Conservation (phyloP, 1,284 basidiomycete genomes). For the Mycena sp. region DNA sequence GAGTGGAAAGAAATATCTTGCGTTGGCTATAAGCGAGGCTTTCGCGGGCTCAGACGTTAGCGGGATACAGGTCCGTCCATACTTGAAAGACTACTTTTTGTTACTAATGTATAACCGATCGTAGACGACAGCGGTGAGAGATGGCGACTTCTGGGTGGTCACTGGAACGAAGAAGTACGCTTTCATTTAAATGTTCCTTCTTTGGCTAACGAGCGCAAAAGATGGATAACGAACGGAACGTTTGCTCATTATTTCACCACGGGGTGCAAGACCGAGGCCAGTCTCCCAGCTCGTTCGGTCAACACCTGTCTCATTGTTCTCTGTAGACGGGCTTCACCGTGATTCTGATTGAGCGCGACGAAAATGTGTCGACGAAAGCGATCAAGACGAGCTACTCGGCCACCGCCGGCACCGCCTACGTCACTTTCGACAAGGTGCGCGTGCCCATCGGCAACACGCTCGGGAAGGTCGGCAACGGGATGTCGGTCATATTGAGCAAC, state of each 20-base stretch:
- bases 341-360: slow-evolving; percentile 83
- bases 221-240: slow-evolving; percentile 94
- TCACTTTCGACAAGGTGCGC: slow-evolving; percentile 89
- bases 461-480: slow-evolving; percentile 86
- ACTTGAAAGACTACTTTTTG: not conserved
- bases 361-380: slow-evolving; percentile 88
- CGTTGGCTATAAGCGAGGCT: slow-evolving; percentile 79
- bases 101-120: not conserved
- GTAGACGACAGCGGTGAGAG: slow-evolving; percentile 79
- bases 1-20: slow-evolving; percentile 83
- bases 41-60: slow-evolving; percentile 95
- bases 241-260: slow-evolving; percentile 70
- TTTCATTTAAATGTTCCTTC: not conserved
- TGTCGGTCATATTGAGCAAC: slow-evolving; percentile 79
- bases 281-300: no score
- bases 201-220: slow-evolving; percentile 34
- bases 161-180: slow-evolving; percentile 87
- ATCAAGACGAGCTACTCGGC: slow-evolving; percentile 93
- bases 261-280: slow-evolving; percentile 74
- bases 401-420: slow-evolving; percentile 89
- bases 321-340: slow-evolving; percentile 83
- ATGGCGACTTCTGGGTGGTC: slow-evolving; percentile 88
- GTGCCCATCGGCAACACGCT: slow-evolving; percentile 90
- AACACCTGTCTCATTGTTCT: slow-evolving; percentile 22
- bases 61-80: slow-evolving; percentile 61